Base-by-base conservation (phyloP, 805 yeast genomes). In the Kazachstania africana region DNA sequence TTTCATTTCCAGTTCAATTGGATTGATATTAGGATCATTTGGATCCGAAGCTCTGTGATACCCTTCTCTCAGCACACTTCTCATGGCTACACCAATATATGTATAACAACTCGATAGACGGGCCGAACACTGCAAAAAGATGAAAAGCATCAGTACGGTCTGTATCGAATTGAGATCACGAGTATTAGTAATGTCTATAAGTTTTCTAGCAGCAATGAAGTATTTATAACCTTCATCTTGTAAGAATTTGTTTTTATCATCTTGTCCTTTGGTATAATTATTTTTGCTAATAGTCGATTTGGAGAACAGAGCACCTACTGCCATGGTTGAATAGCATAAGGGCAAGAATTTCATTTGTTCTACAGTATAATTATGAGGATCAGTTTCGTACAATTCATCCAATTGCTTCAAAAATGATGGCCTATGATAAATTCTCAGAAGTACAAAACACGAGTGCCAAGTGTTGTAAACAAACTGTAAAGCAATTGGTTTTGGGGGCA, bases 61-160 rank as follows among this genome's bases (percentile, higher is more conserved):
- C 0, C 95, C 95, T 46, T 83, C 87, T 44, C 93, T 68, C 31
- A 85, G 54, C 0, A 94, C 93, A 26, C 88, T 78, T 47, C 95
- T 63, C 40, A 85, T 61, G 0, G 94, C 95, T 28, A 83, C 78
- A 6, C 95, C 95, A 40, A 85, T 81, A 53, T 83, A 85, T 0
- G 94, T 76, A 53, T 85, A 85, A 55, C 95, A 85, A 0, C 94
- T 83, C 0, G 94, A 79, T 32, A 85, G 60, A 35, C 94, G 65
- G 0, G 95, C 94, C 2, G 94, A 79, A 50, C 47, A 84, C 55
- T 85, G 95, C 32, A 87, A 60, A 52, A 84, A 85, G 40, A 85
- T 65, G 26, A 83, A 78, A 64, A 85, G 63, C 88, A 85, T 79
- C 21, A 84, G 78, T 24, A 83, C 75, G 0, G 94, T 77, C 56